Percentiles rank a stretch among this genome's conserved stretches.
Evolutionary conservation across 768 basidiomycete species (phyloP).

Genomic region (Lactarius pseudohatsudake): DNA sequence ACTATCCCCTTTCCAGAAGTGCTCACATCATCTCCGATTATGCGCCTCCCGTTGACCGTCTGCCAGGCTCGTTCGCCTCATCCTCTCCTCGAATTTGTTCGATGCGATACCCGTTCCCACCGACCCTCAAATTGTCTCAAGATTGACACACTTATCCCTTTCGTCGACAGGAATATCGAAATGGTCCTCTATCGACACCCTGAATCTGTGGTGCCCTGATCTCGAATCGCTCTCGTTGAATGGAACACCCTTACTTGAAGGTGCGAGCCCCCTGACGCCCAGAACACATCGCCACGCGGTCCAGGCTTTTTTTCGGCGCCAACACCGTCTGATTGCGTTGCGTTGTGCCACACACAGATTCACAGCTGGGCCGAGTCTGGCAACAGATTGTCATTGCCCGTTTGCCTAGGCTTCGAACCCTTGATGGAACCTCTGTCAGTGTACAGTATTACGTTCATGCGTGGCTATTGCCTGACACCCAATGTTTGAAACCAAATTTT

Average conservation of each 20-base stretch:
- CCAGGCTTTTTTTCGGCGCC: neutral
- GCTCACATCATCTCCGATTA: neutral
- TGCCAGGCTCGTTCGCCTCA: conserved; percentile 58
- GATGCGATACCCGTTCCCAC: conserved; percentile 35
- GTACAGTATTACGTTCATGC: conserved; percentile 5
- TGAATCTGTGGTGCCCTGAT: conserved; percentile 67
- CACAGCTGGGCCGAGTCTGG: conserved; percentile 39
- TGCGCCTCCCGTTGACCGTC: conserved; percentile 14
- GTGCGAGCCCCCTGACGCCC: conserved; percentile 36
- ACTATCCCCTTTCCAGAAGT: conserved; percentile 19
- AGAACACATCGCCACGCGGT: neutral
- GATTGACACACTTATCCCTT: conserved; percentile 60
- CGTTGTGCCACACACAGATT: conserved; percentile 35
- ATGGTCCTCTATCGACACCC: conserved; percentile 65
- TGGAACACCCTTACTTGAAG: conserved; percentile 64
- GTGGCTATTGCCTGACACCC: conserved; percentile 10
- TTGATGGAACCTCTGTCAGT: conserved; percentile 68
- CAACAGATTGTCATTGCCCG: conserved; percentile 67
- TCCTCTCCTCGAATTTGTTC: conserved; percentile 66
- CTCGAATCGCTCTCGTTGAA: conserved; percentile 59
- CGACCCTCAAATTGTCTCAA: conserved; percentile 33
- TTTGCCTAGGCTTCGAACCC: conserved; percentile 56
- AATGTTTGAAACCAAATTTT: conserved; percentile 5
- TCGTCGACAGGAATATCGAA: conserved; percentile 55
- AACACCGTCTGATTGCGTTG: neutral